Evolutionary conservation across 148 eudicot genomes (phyloP), one percentile per base, ranked within the genome.

Genomic region (Fagopyrum homotropicum): DNA sequence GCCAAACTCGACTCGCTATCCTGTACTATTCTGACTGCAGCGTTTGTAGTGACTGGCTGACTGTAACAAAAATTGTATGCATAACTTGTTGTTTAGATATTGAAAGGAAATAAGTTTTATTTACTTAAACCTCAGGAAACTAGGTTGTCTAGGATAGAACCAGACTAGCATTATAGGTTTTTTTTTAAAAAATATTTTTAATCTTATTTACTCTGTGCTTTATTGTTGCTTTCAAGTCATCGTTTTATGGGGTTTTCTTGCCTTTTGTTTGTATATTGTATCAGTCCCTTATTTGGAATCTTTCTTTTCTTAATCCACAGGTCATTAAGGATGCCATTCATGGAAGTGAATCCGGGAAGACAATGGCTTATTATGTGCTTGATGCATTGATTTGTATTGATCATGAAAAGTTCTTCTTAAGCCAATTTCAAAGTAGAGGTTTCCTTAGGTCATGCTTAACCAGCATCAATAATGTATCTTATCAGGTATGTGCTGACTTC

Each of bases 391-490:
- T 95, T 73, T 89, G 92, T 76, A 84, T 92, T 75, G 98, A 95
- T 85, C 93, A 90, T 78, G 98, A 90, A 73, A 95, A 90, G 82
- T 95, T 84, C 83, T 92, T 95, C 86, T 82, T 92, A 48, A 88
- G 82, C 80, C 97, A 92, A 88, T 89, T 95, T 78, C 96, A 95
- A 81, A 95, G 97, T 79, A 88, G 98, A 89, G 98, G 97, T 74
- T 95, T 95, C 81, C 87, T 95, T 64, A 88, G 98, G 82, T 87
- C 90, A 72, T 95, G 98, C 86, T 83, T 95, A 63, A 84, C 81
- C 82, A 92, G 84, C 84, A 89, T 95, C 87, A 88, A 91, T 79
- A 95, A 86, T 80, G 80, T 85, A 73, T 86, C 97, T 44, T 85
- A 76, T 79, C 92, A 88, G 98, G 98, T 92, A 12, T 66, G 71